Conservation (phyloP, 2,329 filamentous ascomycete species). For the Talaromyces sp. region DNA sequence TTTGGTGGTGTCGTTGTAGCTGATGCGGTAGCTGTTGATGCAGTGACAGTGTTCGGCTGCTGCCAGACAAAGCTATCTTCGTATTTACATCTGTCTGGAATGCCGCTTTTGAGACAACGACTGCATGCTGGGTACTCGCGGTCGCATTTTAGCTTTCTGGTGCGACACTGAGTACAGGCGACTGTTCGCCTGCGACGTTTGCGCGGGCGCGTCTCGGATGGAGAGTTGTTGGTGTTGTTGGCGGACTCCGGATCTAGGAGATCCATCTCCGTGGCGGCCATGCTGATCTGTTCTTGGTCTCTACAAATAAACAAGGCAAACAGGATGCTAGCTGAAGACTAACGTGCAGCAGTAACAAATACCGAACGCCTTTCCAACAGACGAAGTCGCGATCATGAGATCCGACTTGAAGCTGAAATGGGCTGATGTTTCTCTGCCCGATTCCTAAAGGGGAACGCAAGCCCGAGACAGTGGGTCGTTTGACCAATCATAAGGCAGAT, state of each 20-base stretch:
- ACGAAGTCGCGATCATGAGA: background rate
- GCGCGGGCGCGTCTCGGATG: constrained; percentile 26
- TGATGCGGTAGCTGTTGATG: constrained; percentile 9
- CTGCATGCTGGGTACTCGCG: constrained; percentile 41
- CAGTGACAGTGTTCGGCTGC: constrained; percentile 35
- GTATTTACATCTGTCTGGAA: constrained; percentile 37
- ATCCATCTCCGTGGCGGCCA: constrained; percentile 9
- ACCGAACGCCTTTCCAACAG: background rate
- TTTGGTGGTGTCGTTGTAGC: background rate
- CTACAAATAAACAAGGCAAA: background rate
- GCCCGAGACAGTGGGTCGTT: background rate
- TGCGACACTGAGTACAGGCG: constrained; percentile 43
- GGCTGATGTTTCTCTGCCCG: background rate
- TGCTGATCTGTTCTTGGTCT: background rate
- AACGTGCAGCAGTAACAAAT: background rate
- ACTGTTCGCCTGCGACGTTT: constrained; percentile 41
- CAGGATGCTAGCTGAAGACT: background rate
- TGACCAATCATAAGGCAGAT: background rate
- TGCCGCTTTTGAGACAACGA: constrained; percentile 38
- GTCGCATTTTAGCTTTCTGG: constrained; percentile 43
- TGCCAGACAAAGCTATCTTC: constrained; percentile 42
- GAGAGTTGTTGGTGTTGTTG: background rate
- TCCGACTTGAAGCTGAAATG: background rate
- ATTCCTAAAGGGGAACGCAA: constrained; percentile 13
- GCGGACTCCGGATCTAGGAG: constrained; percentile 6